These are phyloP conservation scores for Salix viminalis DNA, from an alignment of 345 rosid species.

Conservation along the genomic window DNA sequence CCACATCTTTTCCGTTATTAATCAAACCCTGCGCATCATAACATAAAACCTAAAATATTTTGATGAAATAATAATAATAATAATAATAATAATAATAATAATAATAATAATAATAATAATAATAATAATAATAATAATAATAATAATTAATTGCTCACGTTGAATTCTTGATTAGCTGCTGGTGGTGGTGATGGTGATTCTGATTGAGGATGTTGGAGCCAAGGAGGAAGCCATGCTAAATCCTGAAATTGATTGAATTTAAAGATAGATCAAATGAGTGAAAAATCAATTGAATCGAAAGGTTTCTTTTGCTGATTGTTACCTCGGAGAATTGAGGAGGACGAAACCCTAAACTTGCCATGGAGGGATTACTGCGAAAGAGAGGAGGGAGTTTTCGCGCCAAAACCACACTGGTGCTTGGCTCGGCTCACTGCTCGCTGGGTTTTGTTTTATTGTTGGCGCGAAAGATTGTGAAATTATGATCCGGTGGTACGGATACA, in stretches of 20 bases:
- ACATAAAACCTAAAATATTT: neutral
- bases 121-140: too few relatives aligned
- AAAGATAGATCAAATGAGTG: neutral
- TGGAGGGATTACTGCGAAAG: neutral
- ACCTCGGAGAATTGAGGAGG: conserved; percentile 60
- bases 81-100: too few relatives aligned
- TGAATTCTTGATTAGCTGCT: conserved; percentile 11
- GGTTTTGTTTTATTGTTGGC: neutral
- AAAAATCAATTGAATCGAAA: neutral
- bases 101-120: too few relatives aligned
- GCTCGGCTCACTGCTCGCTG: neutral
- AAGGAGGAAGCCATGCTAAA: conserved; percentile 43
- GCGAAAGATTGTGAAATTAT: too few relatives aligned
- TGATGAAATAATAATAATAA: neutral
- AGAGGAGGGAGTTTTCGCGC: conserved; percentile 1
- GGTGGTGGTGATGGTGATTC: conserved; percentile 14
- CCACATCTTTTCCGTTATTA: neutral
- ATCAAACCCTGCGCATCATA: conserved; percentile 14
- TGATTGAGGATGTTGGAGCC: conserved; percentile 35
- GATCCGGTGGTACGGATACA: too few relatives aligned
- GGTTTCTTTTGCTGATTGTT: neutral
- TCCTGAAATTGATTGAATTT: conserved; percentile 27
- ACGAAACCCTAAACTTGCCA: conserved; percentile 47
- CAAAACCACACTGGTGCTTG: neutral
- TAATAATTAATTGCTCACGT: conserved; percentile 11